Conservation (phyloP, 2,329 filamentous ascomycete species). For the Tolypocladium album region DNA sequence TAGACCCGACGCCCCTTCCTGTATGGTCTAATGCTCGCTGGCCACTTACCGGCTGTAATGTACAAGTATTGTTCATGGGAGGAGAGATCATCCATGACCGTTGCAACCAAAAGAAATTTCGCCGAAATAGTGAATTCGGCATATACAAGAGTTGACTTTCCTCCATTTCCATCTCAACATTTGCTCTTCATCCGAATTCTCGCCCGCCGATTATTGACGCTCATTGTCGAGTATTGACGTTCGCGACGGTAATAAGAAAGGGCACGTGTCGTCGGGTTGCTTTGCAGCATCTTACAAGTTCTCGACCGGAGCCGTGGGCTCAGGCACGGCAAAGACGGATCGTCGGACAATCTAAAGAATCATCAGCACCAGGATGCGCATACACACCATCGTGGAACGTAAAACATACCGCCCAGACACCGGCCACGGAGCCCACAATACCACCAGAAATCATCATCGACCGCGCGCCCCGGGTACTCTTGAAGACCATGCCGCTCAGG, state of each 20-base stretch:
- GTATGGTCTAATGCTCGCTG: constrained; percentile 35
- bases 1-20: constrained; percentile 23
- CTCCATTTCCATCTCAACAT: neutral
- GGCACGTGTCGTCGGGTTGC: constrained; percentile 4
- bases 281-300: constrained; percentile 13
- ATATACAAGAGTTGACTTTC: constrained; percentile 15
- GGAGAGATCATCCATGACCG: constrained; percentile 35
- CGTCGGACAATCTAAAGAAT: constrained; percentile 23
- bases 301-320: constrained; percentile 15
- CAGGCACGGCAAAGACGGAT: constrained; percentile 29
- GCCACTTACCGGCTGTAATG: constrained; percentile 32
- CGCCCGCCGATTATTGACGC: neutral
- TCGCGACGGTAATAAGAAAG: neutral
- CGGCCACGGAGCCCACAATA: constrained; percentile 78
- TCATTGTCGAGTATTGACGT: neutral
- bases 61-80: constrained; percentile 37
- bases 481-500: constrained; percentile 89
- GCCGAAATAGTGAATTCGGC: constrained; percentile 16
- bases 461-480: constrained; percentile 80
- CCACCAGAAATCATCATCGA: constrained; percentile 93
- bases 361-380: neutral
- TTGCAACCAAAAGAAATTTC: constrained; percentile 5
- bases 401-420: constrained; percentile 75
- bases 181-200: neutral
- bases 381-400: constrained; percentile 1